Base-by-base conservation (phyloP, 371 early-diverging fungal genomes). In the Syncephalastrum contaminatum region DNA sequence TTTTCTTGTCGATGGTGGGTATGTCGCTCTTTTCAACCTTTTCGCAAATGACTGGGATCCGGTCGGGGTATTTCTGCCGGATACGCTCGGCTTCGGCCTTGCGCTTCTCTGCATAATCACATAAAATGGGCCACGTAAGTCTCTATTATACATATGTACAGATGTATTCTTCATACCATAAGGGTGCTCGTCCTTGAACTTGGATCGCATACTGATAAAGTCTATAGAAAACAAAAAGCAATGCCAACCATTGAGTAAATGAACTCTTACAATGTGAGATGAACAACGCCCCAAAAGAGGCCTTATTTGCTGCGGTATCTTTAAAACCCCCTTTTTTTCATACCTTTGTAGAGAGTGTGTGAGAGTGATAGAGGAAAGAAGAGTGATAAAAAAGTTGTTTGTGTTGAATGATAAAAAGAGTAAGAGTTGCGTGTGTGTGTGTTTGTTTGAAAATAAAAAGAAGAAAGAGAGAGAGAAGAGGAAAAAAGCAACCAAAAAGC, bases 1-100 rank as follows among this genome's bases (percentile, higher is more conserved):
- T 98, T 72, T 97, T 97, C 88, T 97, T 97, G 81, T 98, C 97
- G 65, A 98, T 96, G 8, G 82, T 87, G 19, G 92, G 89, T 70
- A 97, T 94, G 70, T 95, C 96, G 60, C 89, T 89, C 76, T 94
- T 95, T 60, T 96, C 97, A 16, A 92, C 95, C 77, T 95, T 95
- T 70, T 98, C 97, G 77, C 97, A 96, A 59, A 92, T 91, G 43
- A 90, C 91, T 24, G 98, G 98, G 65, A 98, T 94, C 53, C 98
- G 87, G 79, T 97, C 96, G 41, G 97, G 96, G 76, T 97, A 98
- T 79, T 98, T 98, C 66, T 88, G 86, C 51, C 95, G 85, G 66
- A 98, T 97, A 58, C 97, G 82, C 64, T 96, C 95, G 47, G 97
- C 95, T 77, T 98, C 98, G 45, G 87, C 88, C 80, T 95, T 94